phyloP scores from a whole-genome alignment of 2,329 filamentous ascomycete species.

The Helminthosporium solani region DNA sequence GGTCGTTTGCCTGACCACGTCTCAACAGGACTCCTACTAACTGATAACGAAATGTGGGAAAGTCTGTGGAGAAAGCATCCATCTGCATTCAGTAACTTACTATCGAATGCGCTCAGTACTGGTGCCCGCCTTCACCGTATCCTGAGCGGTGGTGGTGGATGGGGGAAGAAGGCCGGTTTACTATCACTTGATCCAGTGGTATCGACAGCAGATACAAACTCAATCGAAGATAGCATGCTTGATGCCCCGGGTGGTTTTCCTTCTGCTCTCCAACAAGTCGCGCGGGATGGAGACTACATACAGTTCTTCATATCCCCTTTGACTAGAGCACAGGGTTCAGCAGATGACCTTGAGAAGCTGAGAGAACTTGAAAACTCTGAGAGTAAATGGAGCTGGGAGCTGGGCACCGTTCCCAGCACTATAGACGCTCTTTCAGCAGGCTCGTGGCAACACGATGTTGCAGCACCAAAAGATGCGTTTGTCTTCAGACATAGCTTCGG shows the following conservation, averaged over 20 bases:
- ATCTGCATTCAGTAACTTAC: slow-evolving; percentile 20
- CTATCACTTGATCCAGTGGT: slow-evolving; percentile 69
- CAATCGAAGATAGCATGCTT: slow-evolving; percentile 5
- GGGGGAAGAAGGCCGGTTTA: slow-evolving; percentile 77
- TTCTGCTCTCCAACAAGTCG: slow-evolving; percentile 56
- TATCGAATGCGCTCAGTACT: slow-evolving; percentile 19
- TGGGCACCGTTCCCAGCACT: slow-evolving; percentile 50
- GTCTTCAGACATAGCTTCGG: slow-evolving; percentile 56
- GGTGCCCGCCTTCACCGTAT: slow-evolving; percentile 49
- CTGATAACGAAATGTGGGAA: slow-evolving; percentile 11
- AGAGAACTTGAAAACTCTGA: not conserved
- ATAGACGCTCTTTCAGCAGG: slow-evolving; percentile 39
- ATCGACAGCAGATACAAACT: slow-evolving; percentile 2
- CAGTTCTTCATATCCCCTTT: slow-evolving; percentile 38
- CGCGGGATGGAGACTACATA: slow-evolving; percentile 63
- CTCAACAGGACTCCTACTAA: too few species aligned
- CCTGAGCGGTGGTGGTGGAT: slow-evolving; percentile 81
- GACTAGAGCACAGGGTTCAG: not conserved
- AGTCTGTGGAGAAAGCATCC: slow-evolving; percentile 24
- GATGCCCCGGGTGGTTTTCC: slow-evolving; percentile 30
- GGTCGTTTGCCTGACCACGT: slow-evolving; percentile 8
- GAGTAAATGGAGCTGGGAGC: slow-evolving; percentile 24
- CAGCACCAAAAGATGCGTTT: slow-evolving; percentile 14
- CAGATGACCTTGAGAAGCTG: slow-evolving; percentile 3
- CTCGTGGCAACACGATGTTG: slow-evolving; percentile 19